Base-by-base conservation (phyloP, 1,284 basidiomycete species). In the Sparassis latifolia region DNA sequence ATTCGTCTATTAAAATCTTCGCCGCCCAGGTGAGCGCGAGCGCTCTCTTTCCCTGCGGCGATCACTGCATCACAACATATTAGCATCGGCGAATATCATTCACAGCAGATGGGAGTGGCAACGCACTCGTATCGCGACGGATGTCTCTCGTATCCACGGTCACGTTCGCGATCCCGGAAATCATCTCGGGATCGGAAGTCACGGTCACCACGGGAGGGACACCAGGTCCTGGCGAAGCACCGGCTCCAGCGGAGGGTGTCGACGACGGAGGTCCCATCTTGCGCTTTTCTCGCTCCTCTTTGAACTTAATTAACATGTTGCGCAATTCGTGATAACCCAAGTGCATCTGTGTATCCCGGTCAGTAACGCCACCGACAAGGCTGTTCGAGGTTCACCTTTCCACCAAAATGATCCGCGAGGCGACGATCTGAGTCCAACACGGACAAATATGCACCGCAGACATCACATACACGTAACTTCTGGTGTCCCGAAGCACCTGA, bases 401-500 rank as follows among this genome's bases (percentile, higher is more conserved):
- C 97, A 72, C 97, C 97, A 73, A 99, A 99, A 70, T 99, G 97
- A 74, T 99, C 97, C 47, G 97, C 97, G 56, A 99, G 76, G 68
- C 97, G 92, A 68, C 97, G 86, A 75, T 99, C 97, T 55, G 95
- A 98, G 71, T 99, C 97, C 53, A 99, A 79, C 32, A 99, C 92
- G 33, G 92, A 97, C 44, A 99, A 78, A 74, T 99, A 99, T 27
- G 97, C 97, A 64, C 97, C 97, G 69, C 97, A 99, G 39, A 98
- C 95, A 73, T 99, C 97, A 74, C 97, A 99, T 30, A 99, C 97
- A 57, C 97, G 86, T 62, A 99, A 77, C 73, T 99, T 99, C 72
- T 99, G 97, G 75, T 99, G 96, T 30, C 97, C 97, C 53, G 92
- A 97, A 2, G 97, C 97, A 55, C 97, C 97, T 46, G 95, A 96